A percentile compares a stretch with the other conserved stretches of the same genome.
Conservation (phyloP, 495 filamentous ascomycete species). For the Bacidia rubella region DNA sequence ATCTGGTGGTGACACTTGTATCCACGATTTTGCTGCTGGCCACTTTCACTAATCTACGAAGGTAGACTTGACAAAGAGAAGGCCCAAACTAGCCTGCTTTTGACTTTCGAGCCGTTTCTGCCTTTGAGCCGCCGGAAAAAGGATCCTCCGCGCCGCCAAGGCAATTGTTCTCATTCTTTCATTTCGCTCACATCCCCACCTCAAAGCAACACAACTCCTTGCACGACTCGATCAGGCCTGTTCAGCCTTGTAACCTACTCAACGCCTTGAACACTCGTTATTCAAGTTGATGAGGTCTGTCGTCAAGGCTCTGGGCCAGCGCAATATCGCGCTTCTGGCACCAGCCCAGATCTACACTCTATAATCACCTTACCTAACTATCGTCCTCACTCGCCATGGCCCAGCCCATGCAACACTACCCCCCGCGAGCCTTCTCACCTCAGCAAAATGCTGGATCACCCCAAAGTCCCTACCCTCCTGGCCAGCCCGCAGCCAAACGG, state of each 20-base stretch:
- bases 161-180: not conserved
- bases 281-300: not conserved
- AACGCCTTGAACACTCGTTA: not conserved
- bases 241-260: not conserved
- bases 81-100: too few species aligned
- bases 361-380: constrained; percentile 16
- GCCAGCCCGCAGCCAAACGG: constrained; percentile 49
- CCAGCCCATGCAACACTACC: constrained; percentile 43
- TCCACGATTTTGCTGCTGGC: too few species aligned
- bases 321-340: constrained; percentile 2
- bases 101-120: not conserved
- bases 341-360: constrained; percentile 5
- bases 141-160: not conserved
- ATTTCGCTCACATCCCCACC: not conserved
- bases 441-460: constrained; percentile 41
- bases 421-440: constrained; percentile 39
- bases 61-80: too few species aligned
- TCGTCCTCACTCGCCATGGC: constrained; percentile 37
- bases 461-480: constrained; percentile 29
- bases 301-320: not conserved
- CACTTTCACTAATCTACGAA: too few species aligned
- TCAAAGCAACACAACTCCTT: not conserved
- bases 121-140: not conserved
- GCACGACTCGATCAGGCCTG: not conserved
- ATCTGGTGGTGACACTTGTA: too few species aligned